These are phyloP conservation scores for Colletotrichum magnum DNA, from an alignment of 2,329 filamentous ascomycete genomes.

Conservation along the genomic window DNA sequence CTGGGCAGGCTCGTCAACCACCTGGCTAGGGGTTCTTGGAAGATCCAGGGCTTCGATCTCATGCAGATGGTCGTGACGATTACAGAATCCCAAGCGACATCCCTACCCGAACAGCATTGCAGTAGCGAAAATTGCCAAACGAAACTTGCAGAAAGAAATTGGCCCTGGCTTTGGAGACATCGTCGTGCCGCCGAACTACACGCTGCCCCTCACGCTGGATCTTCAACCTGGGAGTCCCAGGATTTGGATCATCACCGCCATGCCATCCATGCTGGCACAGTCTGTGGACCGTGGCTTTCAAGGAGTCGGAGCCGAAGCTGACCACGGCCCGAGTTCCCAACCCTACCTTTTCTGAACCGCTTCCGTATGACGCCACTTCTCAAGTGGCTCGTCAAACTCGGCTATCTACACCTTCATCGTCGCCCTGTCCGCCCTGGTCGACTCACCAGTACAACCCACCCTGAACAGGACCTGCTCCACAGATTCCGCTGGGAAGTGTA, in stretches of 20 bases:
- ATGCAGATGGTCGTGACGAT: constrained; percentile 14
- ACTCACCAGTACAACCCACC: background rate
- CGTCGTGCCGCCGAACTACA: background rate
- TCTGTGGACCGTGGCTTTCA: background rate
- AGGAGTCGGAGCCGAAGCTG: background rate
- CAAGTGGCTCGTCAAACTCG: background rate
- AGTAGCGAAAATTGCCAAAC: constrained; percentile 6
- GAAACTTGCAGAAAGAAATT: background rate
- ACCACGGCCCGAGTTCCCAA: background rate
- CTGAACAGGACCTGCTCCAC: background rate
- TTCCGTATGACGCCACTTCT: background rate
- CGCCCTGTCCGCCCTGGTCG: background rate
- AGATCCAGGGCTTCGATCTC: constrained; percentile 32
- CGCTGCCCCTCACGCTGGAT: background rate
- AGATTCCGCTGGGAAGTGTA: background rate
- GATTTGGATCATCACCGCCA: background rate
- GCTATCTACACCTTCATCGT: background rate
- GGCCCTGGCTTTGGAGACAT: background rate
- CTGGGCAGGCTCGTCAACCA: background rate
- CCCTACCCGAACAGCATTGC: background rate
- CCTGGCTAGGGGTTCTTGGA: constrained; percentile 4
- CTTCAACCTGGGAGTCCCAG: background rate
- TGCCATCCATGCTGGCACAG: background rate
- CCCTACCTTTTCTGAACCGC: background rate
- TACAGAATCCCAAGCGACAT: constrained; percentile 13